A percentile compares a stretch with the other conserved stretches of the same genome.
These are phyloP conservation scores for Ramaria rubella DNA, from an alignment of 768 basidiomycete species.

Conservation along the genomic window DNA sequence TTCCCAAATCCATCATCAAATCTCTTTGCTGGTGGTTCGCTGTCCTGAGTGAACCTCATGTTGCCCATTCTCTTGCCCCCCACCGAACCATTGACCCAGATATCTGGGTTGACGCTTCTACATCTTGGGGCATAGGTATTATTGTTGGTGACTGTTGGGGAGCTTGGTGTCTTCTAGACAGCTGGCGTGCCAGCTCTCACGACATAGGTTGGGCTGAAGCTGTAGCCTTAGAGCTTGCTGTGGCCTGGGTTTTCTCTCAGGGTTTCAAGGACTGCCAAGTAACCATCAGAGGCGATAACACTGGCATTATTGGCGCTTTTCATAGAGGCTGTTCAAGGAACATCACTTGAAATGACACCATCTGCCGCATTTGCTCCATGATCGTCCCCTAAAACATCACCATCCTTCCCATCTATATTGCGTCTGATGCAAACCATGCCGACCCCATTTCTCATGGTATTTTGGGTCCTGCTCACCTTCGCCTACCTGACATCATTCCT, in stretches of 20 bases:
- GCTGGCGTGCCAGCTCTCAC: not conserved
- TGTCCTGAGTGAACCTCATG: not conserved
- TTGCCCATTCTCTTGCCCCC: not conserved
- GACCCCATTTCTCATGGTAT: slow-evolving; percentile 3
- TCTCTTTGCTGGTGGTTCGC: not conserved
- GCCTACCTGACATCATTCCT: not conserved
- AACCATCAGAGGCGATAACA: slow-evolving; percentile 3
- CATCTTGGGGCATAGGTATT: not conserved
- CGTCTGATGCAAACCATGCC: not conserved
- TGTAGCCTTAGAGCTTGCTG: not conserved
- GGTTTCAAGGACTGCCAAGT: not conserved
- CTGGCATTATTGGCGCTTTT: slow-evolving; percentile 4
- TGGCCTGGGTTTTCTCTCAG: not conserved
- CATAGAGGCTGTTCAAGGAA: not conserved
- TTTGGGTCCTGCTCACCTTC: no score
- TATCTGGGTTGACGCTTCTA: not conserved
- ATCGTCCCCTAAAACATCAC: not conserved
- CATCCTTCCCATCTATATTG: not conserved
- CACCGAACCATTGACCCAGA: not conserved
- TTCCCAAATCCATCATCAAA: not conserved
- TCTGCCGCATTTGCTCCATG: not conserved
- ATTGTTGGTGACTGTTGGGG: not conserved
- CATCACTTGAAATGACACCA: not conserved
- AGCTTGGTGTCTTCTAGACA: not conserved
- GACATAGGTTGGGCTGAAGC: slow-evolving; percentile 10